phyloP scores from a whole-genome alignment of 2,329 filamentous ascomycete genomes.

The Aureobasidium sp. region DNA sequence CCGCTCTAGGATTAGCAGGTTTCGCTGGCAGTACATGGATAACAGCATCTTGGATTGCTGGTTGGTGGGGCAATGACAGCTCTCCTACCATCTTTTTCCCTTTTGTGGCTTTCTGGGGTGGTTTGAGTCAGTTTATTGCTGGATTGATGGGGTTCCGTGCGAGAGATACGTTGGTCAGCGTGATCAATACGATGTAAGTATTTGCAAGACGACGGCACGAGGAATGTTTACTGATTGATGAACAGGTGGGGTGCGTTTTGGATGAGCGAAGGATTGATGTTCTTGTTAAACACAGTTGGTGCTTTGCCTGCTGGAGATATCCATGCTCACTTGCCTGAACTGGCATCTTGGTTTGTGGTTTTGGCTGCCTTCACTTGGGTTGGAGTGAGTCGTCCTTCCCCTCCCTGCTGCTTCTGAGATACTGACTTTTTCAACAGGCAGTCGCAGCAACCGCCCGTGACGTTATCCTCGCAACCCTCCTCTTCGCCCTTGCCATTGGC shows the following conservation, averaged over 20 bases:
- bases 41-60: conserved; percentile 20
- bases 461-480: conserved; percentile 18
- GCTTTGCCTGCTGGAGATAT: conserved; percentile 10
- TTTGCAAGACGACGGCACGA: not conserved
- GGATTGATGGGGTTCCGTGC: conserved; percentile 22
- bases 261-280: conserved; percentile 16
- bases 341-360: conserved; percentile 22
- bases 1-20: conserved; percentile 25
- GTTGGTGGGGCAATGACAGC: conserved; percentile 20
- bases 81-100: conserved; percentile 26
- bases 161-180: conserved; percentile 21
- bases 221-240: not conserved
- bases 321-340: conserved; percentile 21
- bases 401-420: not conserved
- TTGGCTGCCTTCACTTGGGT: conserved; percentile 20
- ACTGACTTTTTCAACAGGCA: not conserved
- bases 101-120: conserved; percentile 24
- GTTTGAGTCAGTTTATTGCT: conserved; percentile 26
- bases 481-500: conserved; percentile 20
- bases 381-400: not conserved
- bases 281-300: conserved; percentile 5
- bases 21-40: conserved; percentile 27
- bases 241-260: conserved; percentile 22
- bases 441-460: conserved; percentile 19
- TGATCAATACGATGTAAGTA: conserved; percentile 18